These are phyloP conservation scores for Cordyceps fumosorosea DNA, from an alignment of 2,329 filamentous ascomycete genomes.

Conservation along the genomic window DNA sequence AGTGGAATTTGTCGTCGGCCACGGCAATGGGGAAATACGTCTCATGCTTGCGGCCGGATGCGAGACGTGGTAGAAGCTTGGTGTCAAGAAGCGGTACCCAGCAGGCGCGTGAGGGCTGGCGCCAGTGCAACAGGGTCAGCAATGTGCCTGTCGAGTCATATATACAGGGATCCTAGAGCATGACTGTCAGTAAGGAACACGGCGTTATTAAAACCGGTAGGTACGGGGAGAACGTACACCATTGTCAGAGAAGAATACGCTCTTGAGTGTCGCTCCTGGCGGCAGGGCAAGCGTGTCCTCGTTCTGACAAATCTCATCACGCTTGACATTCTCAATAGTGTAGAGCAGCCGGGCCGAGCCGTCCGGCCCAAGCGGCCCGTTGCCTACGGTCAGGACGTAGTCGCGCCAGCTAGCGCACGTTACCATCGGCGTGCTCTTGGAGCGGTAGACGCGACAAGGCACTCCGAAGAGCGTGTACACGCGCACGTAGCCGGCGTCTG, in stretches of 20 bases:
- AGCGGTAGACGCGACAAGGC: constrained; percentile 80
- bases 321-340: constrained; percentile 89
- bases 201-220: neutral
- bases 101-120: constrained; percentile 71
- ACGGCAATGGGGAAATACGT: constrained; percentile 94
- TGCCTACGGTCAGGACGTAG: constrained; percentile 94
- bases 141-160: constrained; percentile 91
- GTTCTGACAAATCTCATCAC: constrained; percentile 89
- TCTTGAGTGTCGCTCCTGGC: constrained; percentile 64
- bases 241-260: constrained; percentile 83
- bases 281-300: constrained; percentile 86
- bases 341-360: constrained; percentile 76
- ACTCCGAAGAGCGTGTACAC: constrained; percentile 91
- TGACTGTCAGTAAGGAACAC: neutral
- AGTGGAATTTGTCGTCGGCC: constrained; percentile 87
- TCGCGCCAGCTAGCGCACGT: constrained; percentile 92
- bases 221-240: constrained; percentile 53
- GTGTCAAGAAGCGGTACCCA: constrained; percentile 96
- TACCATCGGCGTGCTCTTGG: constrained; percentile 84
- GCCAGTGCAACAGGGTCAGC: constrained; percentile 85
- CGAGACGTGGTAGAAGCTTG: constrained; percentile 70
- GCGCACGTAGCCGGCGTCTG: constrained; percentile 79
- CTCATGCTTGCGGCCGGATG: constrained; percentile 79
- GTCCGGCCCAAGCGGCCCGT: constrained; percentile 75
- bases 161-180: constrained; percentile 74